Percentiles rank a stretch among this genome's conserved stretches.
Conservation (phyloP, 441 rosid genomes). For the Arabidopsis lyrata region DNA sequence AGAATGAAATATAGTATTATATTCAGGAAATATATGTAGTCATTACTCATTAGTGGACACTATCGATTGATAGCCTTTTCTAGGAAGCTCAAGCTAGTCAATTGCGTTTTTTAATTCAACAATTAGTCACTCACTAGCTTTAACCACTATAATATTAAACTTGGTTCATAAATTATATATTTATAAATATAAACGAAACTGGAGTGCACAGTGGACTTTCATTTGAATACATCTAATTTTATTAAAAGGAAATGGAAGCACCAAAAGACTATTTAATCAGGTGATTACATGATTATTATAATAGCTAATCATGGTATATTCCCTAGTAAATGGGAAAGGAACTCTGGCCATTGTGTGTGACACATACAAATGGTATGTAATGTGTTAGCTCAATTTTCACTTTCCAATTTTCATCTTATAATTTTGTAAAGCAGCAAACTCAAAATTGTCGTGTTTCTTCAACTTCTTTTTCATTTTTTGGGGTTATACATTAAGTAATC, state of each 20-base stretch:
- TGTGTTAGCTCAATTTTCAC: slow-evolving; percentile 16
- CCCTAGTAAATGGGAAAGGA: slow-evolving; percentile 32
- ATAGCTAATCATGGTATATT: slow-evolving; percentile 32
- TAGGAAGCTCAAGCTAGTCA: slow-evolving; percentile 17
- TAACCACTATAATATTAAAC: slow-evolving; percentile 12
- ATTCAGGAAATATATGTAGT: neutral
- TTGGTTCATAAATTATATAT: neutral
- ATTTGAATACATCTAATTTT: neutral
- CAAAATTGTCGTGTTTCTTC: neutral
- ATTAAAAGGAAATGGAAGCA: neutral
- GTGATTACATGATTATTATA: slow-evolving; percentile 17
- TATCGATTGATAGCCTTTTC: neutral
- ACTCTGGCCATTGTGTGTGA: slow-evolving; percentile 5
- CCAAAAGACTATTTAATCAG: slow-evolving; percentile 8
- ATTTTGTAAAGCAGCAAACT: slow-evolving; percentile 7
- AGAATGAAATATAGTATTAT: neutral
- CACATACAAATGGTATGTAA: slow-evolving; percentile 30
- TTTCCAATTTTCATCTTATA: slow-evolving; percentile 19
- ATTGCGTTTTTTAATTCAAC: neutral
- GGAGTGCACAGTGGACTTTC: neutral
- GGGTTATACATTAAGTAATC: no score
- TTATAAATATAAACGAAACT: neutral
- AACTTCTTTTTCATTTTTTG: neutral
- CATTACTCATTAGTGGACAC: neutral
- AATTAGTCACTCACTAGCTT: slow-evolving; percentile 8